Base-by-base conservation (phyloP, 371 early-diverging fungal genomes). In the Haplosporangium sp. region DNA sequence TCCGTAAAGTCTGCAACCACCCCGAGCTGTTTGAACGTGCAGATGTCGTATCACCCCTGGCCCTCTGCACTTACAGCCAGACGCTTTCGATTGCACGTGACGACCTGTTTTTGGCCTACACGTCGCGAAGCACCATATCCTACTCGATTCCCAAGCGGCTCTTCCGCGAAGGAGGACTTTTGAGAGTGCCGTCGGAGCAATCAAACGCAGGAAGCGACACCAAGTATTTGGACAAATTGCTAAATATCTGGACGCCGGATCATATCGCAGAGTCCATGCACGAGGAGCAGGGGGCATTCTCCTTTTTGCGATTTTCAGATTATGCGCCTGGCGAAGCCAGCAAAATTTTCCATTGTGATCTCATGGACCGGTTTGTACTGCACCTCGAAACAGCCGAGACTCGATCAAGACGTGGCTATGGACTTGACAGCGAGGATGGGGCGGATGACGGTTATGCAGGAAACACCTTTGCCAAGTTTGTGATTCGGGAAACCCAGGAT, bases 1-100 rank as follows among this genome's bases (percentile, higher is more conserved):
- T 99, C 83, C 93, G 99, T 81, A 99, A 99, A 82, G 88, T 98
- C 41, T 96, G 97, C 84, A 98, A 98, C 74, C 99, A 99, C 82
- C 99, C 99, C 0, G 98, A 99, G 80, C 83, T 99, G 37, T 99
- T 99, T 89, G 96, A 98, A 77, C 93, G 97, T 45, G 95, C 94
- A 0, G 94, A 95, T 73, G 93, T 95, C 6, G 81, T 85, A 38
- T 86, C 92, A 0, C 95, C 97, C 4, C 84, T 92, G 69, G 84
- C 90, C 5, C 86, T 91, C 36, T 87, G 89, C 64, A 58, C 76
- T 6, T 92, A 87, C 43, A 88, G 90, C 43, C 82, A 82, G 23
- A 90, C 91, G 0, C 89, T 86, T 0, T 85, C 91, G 21, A 79
- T 93, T 40, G 81, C 86, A 29, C 89, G 93, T 18, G 93, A 88